phyloP scores from a whole-genome alignment of 2,329 filamentous ascomycete species.

The Colletotrichum neosansevieriae region DNA sequence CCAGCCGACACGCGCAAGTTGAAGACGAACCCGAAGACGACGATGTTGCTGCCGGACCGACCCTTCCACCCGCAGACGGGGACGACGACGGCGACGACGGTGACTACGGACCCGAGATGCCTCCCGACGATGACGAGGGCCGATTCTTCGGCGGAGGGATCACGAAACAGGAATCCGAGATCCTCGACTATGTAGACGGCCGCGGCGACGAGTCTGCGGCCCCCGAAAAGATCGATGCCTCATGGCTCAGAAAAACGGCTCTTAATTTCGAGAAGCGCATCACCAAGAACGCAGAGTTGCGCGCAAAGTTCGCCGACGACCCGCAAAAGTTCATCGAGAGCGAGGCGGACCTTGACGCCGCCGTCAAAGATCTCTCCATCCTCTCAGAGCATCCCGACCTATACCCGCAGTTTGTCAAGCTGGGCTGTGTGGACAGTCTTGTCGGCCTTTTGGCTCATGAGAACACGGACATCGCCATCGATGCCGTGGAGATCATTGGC shows the following conservation, averaged over 20 bases:
- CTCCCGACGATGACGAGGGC: conserved; percentile 85
- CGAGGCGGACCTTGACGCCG: conserved; percentile 90
- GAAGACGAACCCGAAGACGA: conserved; percentile 57
- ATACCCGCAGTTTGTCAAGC: conserved; percentile 82
- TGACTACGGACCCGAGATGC: conserved; percentile 44
- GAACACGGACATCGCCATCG: conserved; percentile 96
- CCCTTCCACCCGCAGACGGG: conserved; percentile 63
- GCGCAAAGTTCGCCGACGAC: conserved; percentile 84
- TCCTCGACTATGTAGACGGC: conserved; percentile 86
- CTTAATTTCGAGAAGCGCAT: conserved; percentile 92
- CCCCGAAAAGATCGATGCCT: conserved; percentile 82
- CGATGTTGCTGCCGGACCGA: conserved; percentile 61
- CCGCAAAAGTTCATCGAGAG: conserved; percentile 85
- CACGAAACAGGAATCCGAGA: conserved; percentile 81
- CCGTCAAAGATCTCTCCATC: conserved; percentile 88
- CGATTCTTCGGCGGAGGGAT: conserved; percentile 96
- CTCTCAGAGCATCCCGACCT: conserved; percentile 88
- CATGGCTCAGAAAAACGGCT: conserved; percentile 86
- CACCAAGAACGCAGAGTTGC: conserved; percentile 88
- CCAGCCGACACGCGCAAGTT: conserved; percentile 60
- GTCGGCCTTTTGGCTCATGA: conserved; percentile 90
- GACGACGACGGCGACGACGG: conserved; percentile 57
- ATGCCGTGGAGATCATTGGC: conserved; percentile 86
- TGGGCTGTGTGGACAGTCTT: conserved; percentile 79
- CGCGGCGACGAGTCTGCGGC: conserved; percentile 52